phyloP scores from a whole-genome alignment of 83 land plant species.

The Picea abies region DNA sequence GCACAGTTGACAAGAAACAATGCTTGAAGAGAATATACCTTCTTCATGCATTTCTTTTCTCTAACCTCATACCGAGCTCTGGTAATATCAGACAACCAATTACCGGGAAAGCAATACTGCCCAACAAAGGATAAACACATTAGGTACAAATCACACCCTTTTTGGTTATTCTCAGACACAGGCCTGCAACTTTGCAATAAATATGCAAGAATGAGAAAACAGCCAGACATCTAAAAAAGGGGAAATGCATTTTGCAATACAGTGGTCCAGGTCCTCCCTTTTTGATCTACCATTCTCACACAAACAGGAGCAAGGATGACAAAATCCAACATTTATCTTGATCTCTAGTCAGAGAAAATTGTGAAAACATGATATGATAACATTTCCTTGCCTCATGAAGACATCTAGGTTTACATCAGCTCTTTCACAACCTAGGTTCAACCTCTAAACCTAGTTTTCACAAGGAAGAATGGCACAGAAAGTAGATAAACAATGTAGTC shows the following conservation, averaged over 20 bases:
- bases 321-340: background rate
- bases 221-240: background rate
- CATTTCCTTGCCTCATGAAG: too few relatives aligned
- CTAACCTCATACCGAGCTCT: slow-evolving; percentile 73
- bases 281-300: background rate
- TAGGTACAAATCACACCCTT: background rate
- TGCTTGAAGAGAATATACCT: slow-evolving; percentile 41
- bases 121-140: slow-evolving; percentile 13
- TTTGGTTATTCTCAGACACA: background rate
- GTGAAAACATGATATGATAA: background rate
- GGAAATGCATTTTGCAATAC: background rate
- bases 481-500: background rate
- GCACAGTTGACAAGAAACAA: background rate
- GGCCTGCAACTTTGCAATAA: background rate
- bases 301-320: background rate
- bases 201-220: background rate
- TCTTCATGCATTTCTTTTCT: slow-evolving; percentile 79
- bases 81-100: slow-evolving; percentile 71
- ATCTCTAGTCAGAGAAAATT: background rate
- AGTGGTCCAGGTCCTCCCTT: background rate
- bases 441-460: background rate
- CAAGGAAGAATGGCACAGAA: background rate
- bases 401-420: background rate
- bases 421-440: background rate
- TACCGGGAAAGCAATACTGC: slow-evolving; percentile 80